phyloP scores from a whole-genome alignment of 345 rosid species.

The Brassica juncea region DNA sequence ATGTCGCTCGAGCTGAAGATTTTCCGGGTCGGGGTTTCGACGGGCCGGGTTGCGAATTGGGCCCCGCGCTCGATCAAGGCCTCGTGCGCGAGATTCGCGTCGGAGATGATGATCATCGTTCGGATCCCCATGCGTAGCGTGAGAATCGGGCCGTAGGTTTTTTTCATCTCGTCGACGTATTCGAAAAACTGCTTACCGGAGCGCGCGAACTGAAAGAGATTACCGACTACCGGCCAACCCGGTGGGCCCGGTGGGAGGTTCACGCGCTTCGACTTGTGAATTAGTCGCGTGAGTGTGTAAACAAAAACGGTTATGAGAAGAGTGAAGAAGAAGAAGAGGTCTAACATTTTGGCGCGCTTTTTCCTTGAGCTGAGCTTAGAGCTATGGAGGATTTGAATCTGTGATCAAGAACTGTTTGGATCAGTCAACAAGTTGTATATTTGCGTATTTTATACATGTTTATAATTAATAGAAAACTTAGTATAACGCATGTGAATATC shows the following conservation, averaged over 20 bases:
- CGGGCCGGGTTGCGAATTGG: conserved; percentile 64
- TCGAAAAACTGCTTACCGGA: conserved; percentile 76
- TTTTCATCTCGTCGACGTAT: conserved; percentile 56
- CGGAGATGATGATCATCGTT: conserved; percentile 65
- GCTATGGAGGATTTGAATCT: neutral
- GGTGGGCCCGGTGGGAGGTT: conserved; percentile 90
- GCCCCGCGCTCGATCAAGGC: conserved; percentile 70
- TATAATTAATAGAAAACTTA: neutral
- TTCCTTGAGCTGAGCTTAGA: neutral
- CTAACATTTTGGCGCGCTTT: neutral
- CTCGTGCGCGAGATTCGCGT: conserved; percentile 63
- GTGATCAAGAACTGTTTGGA: neutral
- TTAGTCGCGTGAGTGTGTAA: conserved; percentile 35
- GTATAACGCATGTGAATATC: neutral
- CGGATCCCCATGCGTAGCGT: conserved; percentile 82
- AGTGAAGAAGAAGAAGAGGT: conserved; percentile 20
- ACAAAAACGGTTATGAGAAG: conserved; percentile 41
- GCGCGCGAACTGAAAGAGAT: conserved; percentile 71
- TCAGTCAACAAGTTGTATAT: too few species aligned
- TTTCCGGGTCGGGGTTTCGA: conserved; percentile 76
- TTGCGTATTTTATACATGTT: neutral
- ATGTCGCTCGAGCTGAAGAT: conserved; percentile 84
- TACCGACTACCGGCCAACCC: conserved; percentile 87
- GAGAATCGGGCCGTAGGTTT: conserved; percentile 62
- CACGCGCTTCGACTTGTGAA: conserved; percentile 22